Evolutionary conservation across 2,329 filamentous ascomycete species (phyloP).

Genomic region (Trichophyton simii): DNA sequence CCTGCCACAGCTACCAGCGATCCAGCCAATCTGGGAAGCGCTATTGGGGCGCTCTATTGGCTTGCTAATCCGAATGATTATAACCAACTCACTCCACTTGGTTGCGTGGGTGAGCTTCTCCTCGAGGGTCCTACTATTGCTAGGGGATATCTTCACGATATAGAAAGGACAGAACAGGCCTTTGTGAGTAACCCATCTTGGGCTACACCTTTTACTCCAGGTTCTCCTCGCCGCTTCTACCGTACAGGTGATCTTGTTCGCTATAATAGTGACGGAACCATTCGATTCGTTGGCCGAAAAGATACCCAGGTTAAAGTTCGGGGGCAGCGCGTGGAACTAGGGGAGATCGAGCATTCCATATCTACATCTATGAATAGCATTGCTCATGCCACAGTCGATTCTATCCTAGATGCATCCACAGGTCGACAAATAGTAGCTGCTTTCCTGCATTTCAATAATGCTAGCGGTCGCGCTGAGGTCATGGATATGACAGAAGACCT

Average conservation of each 20-base stretch:
- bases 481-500: not conserved
- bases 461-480: not conserved
- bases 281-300: not conserved
- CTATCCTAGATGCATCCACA: not conserved
- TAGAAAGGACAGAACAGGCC: constrained; percentile 20
- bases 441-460: not conserved
- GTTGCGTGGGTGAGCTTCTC: constrained; percentile 24
- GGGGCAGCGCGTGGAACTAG: not conserved
- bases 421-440: not conserved
- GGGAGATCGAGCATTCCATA: not conserved
- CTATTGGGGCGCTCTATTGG: constrained; percentile 19
- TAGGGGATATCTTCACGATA: constrained; percentile 30
- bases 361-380: not conserved
- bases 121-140: constrained; percentile 29
- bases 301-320: not conserved
- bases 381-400: constrained; percentile 1
- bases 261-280: not conserved
- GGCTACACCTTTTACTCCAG: not conserved
- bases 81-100: constrained; percentile 26
- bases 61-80: constrained; percentile 25
- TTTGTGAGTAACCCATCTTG: not conserved
- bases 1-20: not conserved
- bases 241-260: not conserved
- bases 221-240: not conserved
- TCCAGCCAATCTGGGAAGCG: constrained; percentile 7